phyloP scores from a whole-genome alignment of 2,329 filamentous ascomycete genomes.

The Fusarium drepaniforme region DNA sequence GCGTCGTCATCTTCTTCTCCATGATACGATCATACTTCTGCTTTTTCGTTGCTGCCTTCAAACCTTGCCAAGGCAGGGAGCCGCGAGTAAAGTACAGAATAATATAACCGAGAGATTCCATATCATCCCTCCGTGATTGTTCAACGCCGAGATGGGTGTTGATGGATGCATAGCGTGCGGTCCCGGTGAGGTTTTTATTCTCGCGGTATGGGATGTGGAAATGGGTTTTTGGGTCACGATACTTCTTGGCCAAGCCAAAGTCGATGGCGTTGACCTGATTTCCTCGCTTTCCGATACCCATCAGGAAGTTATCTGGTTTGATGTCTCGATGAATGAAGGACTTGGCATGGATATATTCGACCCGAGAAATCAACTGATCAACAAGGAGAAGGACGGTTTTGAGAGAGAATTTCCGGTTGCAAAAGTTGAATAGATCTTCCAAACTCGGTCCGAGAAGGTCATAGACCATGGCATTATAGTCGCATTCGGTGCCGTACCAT shows the following conservation, averaged over 20 bases:
- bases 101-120: constrained; percentile 4
- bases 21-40: constrained; percentile 9
- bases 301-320: constrained; percentile 3
- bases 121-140: constrained; percentile 7
- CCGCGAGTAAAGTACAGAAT: constrained; percentile 10
- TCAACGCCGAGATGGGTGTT: constrained; percentile 11
- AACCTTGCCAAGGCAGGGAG: constrained; percentile 12
- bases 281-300: constrained; percentile 98
- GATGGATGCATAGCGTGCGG: constrained; percentile 9
- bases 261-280: constrained; percentile 99
- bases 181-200: constrained; percentile 82
- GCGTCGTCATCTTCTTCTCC: constrained; percentile 8
- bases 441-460: constrained; percentile 1
- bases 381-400: constrained; percentile 98
- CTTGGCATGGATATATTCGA: constrained; percentile 95
- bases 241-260: constrained; percentile 98
- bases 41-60: constrained; percentile 48
- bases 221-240: constrained; percentile 98
- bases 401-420: constrained; percentile 97
- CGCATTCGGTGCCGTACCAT: constrained; percentile 99
- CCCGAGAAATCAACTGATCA: constrained; percentile 98
- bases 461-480: constrained; percentile 99
- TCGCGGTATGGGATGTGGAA: constrained; percentile 60
- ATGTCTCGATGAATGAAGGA: constrained; percentile 1
- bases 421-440: constrained; percentile 1